Evolutionary conservation across 257 asterid genomes (phyloP).

Genomic region (Misopates orontium): DNA sequence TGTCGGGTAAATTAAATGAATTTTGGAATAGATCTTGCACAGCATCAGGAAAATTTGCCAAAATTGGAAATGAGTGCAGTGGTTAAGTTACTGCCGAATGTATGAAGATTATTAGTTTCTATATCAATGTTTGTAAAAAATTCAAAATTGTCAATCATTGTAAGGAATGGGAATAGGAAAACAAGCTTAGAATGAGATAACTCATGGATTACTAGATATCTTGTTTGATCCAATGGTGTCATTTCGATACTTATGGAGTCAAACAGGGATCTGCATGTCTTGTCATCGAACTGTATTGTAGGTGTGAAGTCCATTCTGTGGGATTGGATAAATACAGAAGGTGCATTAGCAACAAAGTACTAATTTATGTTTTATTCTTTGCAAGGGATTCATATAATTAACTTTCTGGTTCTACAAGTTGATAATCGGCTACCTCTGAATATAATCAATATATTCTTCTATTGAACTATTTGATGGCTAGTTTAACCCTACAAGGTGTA

Average conservation of each 20-base stretch:
- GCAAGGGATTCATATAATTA: background rate
- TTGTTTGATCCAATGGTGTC: background rate
- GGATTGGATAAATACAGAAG: background rate
- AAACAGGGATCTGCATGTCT: background rate
- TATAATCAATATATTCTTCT: too few species aligned
- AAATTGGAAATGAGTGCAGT: background rate
- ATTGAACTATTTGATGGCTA: too few species aligned
- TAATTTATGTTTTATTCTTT: background rate
- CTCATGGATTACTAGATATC: background rate
- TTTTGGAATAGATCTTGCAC: slow-evolving; percentile 2
- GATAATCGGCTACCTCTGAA: too few species aligned
- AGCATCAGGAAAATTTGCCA: background rate
- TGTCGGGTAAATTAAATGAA: background rate
- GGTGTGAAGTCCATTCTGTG: background rate
- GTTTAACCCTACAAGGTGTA: too few species aligned
- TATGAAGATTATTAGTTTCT: slow-evolving; percentile 17
- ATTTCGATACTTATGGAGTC: background rate
- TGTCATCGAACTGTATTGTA: background rate
- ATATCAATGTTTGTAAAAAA: background rate
- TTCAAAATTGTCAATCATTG: slow-evolving; percentile 3
- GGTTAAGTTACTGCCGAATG: background rate
- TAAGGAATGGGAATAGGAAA: background rate
- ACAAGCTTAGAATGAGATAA: background rate
- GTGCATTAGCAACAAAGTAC: background rate
- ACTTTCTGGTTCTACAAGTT: too few species aligned